Evolutionary conservation across 2,329 filamentous ascomycete genomes (phyloP), one percentile per base, ranked within the genome.

Genomic region (Fusarium setosum): DNA sequence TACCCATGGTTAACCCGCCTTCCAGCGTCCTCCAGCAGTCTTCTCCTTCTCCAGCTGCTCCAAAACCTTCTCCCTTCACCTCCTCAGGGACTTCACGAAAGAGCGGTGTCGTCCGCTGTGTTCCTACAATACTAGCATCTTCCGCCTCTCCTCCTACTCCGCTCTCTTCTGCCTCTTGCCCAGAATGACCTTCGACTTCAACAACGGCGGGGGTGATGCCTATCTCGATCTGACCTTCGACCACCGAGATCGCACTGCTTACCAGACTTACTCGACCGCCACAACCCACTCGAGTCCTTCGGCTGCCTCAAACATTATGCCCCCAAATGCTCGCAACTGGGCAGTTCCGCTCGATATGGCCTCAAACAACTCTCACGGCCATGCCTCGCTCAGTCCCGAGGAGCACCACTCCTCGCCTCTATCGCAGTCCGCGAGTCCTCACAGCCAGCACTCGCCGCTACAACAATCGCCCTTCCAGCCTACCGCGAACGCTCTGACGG

Each of bases 151-250:
- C 60, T 65, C 69, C 68, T 68, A 63, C 69, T 72, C 71, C 72
- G 74, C 70, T 75, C 66, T 69, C 73, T 73, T 71, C 71, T 73
- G 69, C 65, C 68, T 75, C 72, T 72, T 74, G 70, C 69, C 72
- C 76, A 81, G 75, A 74, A 81, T 82, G 87, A 84, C 83, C 79
- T 84, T 86, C 81, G 85, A 89, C 75, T 90, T 86, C 81, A 84
- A 84, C 75, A 81, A 81, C 75, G 82, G 82, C 78, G 76, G 78
- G 74, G 83, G 82, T 77, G 86, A 89, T 77, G 85, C 82, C 75
- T 83, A 90, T 74, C 75, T 90, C 74, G 87, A 89, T 74, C 81
- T 89, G 74, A 83, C 79, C 71, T 89, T 84, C 79, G 85, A 89
- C 75, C 83, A 83, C 73, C 83, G 83, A 74, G 86, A 86, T 73